phyloP scores from a whole-genome alignment of 352 stramenopile species.

The Pythium vanterpoolii region DNA sequence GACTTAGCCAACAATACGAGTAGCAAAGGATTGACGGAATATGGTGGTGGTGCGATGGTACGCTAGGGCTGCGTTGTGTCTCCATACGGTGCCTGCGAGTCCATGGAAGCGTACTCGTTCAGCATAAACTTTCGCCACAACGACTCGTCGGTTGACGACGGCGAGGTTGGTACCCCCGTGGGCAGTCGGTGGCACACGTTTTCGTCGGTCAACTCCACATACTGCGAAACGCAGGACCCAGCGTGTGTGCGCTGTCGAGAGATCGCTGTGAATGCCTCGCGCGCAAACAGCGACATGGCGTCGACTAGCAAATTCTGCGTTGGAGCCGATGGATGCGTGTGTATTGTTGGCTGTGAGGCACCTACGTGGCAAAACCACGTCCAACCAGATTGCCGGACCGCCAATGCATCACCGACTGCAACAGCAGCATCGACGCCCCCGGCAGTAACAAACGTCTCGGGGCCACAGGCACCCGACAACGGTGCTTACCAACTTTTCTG shows the following conservation, averaged over 20 bases:
- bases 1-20: too few relatives aligned
- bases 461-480: not conserved
- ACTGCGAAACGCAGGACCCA: conserved; percentile 41
- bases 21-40: too few relatives aligned
- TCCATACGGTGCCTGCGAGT: conserved; percentile 37
- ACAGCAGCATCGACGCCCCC: not conserved
- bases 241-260: conserved; percentile 39
- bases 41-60: not conserved
- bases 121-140: conserved; percentile 36
- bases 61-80: conserved; percentile 40
- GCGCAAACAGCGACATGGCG: conserved; percentile 37
- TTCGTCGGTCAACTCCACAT: conserved; percentile 43
- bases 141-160: conserved; percentile 32
- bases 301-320: conserved; percentile 51
- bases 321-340: conserved; percentile 40
- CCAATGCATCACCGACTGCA: not conserved
- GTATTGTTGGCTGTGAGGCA: conserved; percentile 45
- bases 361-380: conserved; percentile 13
- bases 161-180: conserved; percentile 24
- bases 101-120: conserved; percentile 43
- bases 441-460: not conserved
- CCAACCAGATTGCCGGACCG: conserved; percentile 2
- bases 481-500: conserved; percentile 6
- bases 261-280: conserved; percentile 36
- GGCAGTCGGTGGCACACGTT: conserved; percentile 44